Evolutionary conservation across 345 rosid species (phyloP), one percentile per base, ranked within the genome.

Genomic region (Melaleuca alternifolia): DNA sequence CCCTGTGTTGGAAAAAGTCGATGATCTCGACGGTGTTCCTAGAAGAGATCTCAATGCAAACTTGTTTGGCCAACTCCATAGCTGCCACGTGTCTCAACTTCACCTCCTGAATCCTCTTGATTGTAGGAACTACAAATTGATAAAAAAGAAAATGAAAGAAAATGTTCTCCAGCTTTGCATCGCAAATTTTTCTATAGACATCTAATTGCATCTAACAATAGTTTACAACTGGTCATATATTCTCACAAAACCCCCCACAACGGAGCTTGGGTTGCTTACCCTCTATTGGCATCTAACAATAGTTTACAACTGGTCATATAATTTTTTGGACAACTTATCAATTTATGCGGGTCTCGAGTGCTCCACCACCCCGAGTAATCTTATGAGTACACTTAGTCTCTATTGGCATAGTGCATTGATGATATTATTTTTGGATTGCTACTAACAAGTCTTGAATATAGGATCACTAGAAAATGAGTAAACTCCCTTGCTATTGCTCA

Each of bases 351-450:
- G 8, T 24, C 8, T 54, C 7, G 2, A n/a, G 28, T 5, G 71
- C 33, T 59, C 71, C 33, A 6, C 9, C 30, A 11, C 6, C 15
- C 6, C 15, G 4, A 1, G 33, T n/a, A 59, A 59, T 12, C 4
- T 59, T 59, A 59, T 11, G 33, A 59, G 33, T 0, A 0, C 33
- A n/a, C 41, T 11, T n/a, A 30, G 6, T 8, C 16, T 33, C 23
- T 59, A 0, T 59, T 7, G 3, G 65, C 16, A 15, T 59, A 0
- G 2, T 26, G 33, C 12, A 11, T 59, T 59, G 0, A 2, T 1
- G 65, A 59, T 59, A 15, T 59, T n/a, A 26, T 11, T 26, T 59
- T 59, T 59, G 7, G 33, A 2, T 15, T 59, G 33, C 65, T 59
- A 26, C 16, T 33, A 4, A 59, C 65, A n/a, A 59, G n/a, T 11